Evolutionary conservation across 768 basidiomycete species (phyloP).

Genomic region (Xerocomellus chrysenteron): DNA sequence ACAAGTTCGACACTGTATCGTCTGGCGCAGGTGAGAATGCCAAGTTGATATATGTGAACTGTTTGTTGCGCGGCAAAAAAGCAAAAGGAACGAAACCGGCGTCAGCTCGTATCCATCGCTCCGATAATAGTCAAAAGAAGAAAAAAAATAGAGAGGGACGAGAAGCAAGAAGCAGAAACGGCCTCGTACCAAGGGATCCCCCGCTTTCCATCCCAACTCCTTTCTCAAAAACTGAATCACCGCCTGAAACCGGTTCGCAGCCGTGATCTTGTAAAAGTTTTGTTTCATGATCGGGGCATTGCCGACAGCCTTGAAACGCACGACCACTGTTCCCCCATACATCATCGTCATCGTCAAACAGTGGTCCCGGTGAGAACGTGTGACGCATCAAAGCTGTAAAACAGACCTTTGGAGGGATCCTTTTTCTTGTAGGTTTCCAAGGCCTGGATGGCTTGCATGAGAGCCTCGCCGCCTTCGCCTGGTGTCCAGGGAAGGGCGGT

Average conservation of each 20-base stretch:
- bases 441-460: constrained; percentile 59
- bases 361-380: background rate
- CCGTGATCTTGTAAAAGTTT: constrained; percentile 97
- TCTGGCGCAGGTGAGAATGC: constrained; percentile 78
- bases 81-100: constrained; percentile 16
- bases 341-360: background rate
- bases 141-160: background rate
- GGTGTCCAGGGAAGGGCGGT: constrained; percentile 33
- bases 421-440: constrained; percentile 87
- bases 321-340: constrained; percentile 63
- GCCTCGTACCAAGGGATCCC: constrained; percentile 75
- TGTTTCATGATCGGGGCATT: constrained; percentile 99
- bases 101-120: constrained; percentile 1
- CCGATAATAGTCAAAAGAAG: background rate
- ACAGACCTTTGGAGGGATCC: constrained; percentile 71
- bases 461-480: constrained; percentile 31
- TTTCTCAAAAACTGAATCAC: constrained; percentile 91
- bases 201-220: constrained; percentile 83
- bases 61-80: background rate
- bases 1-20: constrained; percentile 70
- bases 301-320: constrained; percentile 96
- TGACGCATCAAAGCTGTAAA: background rate
- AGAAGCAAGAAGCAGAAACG: background rate
- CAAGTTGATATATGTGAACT: constrained; percentile 78
- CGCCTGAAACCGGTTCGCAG: constrained; percentile 90